Evolutionary conservation across 139 green algal species (phyloP).

Genomic region (Chlorella sp.): DNA sequence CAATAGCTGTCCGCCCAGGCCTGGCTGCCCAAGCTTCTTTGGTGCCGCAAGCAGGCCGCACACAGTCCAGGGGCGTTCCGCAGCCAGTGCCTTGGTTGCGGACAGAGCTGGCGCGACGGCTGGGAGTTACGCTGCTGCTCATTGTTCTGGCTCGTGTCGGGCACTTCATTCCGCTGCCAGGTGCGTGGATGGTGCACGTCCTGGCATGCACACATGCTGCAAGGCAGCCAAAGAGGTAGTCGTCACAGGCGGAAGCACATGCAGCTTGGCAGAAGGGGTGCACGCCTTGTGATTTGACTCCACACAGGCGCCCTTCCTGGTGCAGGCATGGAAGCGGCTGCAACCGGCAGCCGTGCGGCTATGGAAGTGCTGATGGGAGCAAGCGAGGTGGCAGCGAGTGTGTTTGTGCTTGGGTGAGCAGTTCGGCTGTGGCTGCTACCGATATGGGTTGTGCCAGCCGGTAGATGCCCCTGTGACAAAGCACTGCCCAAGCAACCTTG

Average conservation of each 20-base stretch:
- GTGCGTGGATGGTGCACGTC: not conserved
- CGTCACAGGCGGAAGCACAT: not conserved
- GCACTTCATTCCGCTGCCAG: conserved; percentile 14
- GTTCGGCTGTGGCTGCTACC: not conserved
- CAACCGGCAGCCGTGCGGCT: not conserved
- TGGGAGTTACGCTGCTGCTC: not conserved
- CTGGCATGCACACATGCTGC: not conserved
- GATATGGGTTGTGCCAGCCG: not conserved
- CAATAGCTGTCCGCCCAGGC: too few species aligned
- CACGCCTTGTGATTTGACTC: not conserved
- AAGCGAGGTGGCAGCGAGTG: not conserved
- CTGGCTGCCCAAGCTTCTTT: too few species aligned
- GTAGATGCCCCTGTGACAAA: not conserved
- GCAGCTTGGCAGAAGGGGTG: not conserved
- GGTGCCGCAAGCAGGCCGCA: too few species aligned
- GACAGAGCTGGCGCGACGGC: not conserved
- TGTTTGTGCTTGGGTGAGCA: conserved; percentile 16
- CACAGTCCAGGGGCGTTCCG: too few species aligned
- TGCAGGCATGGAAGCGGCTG: not conserved
- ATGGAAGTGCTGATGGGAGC: not conserved
- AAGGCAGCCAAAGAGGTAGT: too few species aligned
- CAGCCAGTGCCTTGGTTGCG: not conserved
- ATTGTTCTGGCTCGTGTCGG: not conserved
- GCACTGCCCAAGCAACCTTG: not conserved
- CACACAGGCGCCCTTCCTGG: not conserved